A percentile compares a stretch with the other conserved stretches of the same genome.
These are phyloP conservation scores for Zasmidium cellare DNA, from an alignment of 2,329 filamentous ascomycete species.

Conservation along the genomic window DNA sequence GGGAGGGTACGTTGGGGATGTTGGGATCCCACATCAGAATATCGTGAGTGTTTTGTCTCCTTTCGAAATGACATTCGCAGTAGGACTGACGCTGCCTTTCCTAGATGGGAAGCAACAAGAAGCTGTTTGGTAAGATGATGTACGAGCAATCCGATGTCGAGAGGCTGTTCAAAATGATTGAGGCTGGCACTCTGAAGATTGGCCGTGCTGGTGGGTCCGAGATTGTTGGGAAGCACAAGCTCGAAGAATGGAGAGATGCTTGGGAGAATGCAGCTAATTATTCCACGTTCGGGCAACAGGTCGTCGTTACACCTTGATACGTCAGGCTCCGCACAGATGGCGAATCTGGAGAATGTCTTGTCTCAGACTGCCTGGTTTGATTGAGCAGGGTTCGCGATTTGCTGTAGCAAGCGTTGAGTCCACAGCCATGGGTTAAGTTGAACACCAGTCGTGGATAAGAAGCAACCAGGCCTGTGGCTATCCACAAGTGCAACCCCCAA, in stretches of 20 bases:
- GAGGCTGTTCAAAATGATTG: constrained; percentile 43
- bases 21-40: background rate
- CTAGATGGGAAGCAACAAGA: constrained; percentile 35
- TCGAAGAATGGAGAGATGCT: constrained; percentile 19
- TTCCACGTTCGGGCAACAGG: background rate
- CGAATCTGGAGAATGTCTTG: no score
- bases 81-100: background rate
- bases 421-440: no score
- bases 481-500: no score
- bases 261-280: background rate
- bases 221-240: constrained; percentile 26
- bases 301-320: no score
- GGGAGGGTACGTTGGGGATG: constrained; percentile 7
- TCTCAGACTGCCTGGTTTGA: no score
- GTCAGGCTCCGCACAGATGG: no score
- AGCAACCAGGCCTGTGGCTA: no score
- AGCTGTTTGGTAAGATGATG: constrained; percentile 46
- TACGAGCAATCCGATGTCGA: constrained; percentile 43
- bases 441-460: no score
- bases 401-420: no score
- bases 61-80: no score
- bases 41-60: background rate
- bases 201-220: constrained; percentile 33
- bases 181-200: constrained; percentile 41
- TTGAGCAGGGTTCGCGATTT: no score